Evolutionary conservation across 768 basidiomycete species (phyloP).

Genomic region (Pleurotus giganteus): DNA sequence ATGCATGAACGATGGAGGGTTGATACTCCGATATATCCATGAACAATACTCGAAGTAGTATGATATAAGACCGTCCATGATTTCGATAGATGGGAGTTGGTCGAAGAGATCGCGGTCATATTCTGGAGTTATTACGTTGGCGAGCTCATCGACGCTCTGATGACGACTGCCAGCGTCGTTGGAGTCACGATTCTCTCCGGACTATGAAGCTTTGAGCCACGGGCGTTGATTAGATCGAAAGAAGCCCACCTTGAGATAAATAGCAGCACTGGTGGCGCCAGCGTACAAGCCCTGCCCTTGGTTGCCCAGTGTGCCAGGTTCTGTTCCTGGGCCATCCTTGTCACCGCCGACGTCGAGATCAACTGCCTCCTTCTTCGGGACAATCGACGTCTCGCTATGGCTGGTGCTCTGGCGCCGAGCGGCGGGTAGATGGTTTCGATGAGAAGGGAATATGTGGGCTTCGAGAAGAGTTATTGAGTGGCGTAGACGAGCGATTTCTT

Average conservation of each 20-base stretch:
- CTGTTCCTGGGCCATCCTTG: neutral
- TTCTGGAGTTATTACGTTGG: constrained; percentile 39
- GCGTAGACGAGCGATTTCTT: constrained; percentile 65
- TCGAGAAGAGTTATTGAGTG: constrained; percentile 70
- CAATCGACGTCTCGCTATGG: constrained; percentile 5
- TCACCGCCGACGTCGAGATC: constrained; percentile 33
- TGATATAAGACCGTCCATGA: constrained; percentile 69
- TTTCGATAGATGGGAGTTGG: constrained; percentile 59
- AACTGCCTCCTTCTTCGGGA: constrained; percentile 54
- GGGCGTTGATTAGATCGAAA: constrained; percentile 4
- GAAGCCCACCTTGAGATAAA: constrained; percentile 58
- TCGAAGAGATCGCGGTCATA: constrained; percentile 75
- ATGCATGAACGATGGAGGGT: constrained; percentile 54
- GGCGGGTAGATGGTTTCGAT: constrained; percentile 30
- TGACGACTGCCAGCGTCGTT: constrained; percentile 54
- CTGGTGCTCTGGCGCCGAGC: constrained; percentile 31
- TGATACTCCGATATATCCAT: constrained; percentile 83
- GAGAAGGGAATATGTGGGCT: constrained; percentile 50
- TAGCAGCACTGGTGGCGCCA: constrained; percentile 75
- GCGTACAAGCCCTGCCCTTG: constrained; percentile 70
- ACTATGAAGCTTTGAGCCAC: constrained; percentile 25
- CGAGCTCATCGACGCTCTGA: constrained; percentile 42
- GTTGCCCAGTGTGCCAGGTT: constrained; percentile 65
- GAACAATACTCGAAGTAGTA: constrained; percentile 88
- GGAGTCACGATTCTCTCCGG: constrained; percentile 42